phyloP scores from a whole-genome alignment of 805 yeast species.

The Lipomyces yamadae region DNA sequence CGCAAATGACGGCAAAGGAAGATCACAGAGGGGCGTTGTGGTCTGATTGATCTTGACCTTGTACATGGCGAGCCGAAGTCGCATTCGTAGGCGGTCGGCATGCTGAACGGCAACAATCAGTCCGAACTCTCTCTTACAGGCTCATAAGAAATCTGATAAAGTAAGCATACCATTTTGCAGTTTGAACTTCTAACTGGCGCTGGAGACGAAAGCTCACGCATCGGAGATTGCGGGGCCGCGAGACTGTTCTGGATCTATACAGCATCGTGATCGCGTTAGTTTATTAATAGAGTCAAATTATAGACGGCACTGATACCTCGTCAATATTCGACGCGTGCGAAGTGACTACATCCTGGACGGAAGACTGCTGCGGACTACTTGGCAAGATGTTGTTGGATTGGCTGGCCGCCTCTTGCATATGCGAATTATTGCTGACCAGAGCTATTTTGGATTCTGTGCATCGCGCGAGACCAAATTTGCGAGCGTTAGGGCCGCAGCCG shows the following conservation, averaged over 20 bases:
- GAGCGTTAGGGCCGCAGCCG: background rate
- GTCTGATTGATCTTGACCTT: slow-evolving; percentile 46
- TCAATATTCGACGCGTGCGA: background rate
- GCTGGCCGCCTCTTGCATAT: background rate
- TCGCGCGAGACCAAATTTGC: background rate
- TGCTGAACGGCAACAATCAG: slow-evolving; percentile 19
- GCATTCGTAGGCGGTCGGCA: slow-evolving; percentile 42
- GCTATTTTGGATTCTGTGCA: background rate
- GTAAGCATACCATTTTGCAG: slow-evolving; percentile 10
- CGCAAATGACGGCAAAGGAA: slow-evolving; percentile 17
- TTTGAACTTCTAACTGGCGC: background rate
- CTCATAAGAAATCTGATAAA: background rate
- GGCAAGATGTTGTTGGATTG: background rate
- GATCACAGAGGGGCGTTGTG: slow-evolving; percentile 41
- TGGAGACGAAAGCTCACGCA: background rate
- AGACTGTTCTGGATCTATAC: background rate
- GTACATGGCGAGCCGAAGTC: slow-evolving; percentile 46
- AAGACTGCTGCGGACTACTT: slow-evolving; percentile 17
- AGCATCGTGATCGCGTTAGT: background rate
- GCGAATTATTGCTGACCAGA: background rate
- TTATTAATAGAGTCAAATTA: background rate
- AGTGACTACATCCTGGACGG: background rate
- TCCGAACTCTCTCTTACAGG: background rate
- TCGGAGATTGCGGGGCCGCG: background rate
- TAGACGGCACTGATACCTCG: background rate